Percentiles rank a stretch among this genome's conserved stretches.
These are phyloP conservation scores for Xylaria venustula DNA, from an alignment of 495 filamentous ascomycete genomes.

Conservation along the genomic window DNA sequence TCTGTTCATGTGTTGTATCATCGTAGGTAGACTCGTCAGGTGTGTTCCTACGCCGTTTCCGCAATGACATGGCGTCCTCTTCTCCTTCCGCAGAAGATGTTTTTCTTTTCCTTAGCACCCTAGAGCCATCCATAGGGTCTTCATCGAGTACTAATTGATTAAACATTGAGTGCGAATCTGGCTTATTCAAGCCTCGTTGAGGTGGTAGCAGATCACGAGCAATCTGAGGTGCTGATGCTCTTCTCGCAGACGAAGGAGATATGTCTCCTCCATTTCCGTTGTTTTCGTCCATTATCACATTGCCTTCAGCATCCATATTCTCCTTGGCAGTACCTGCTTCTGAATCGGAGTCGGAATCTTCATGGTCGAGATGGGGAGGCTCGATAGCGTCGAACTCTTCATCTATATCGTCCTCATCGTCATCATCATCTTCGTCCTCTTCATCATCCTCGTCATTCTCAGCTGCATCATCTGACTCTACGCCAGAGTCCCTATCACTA, in stretches of 20 bases:
- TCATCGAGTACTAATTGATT: slow-evolving; percentile 75
- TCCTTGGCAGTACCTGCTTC: slow-evolving; percentile 37
- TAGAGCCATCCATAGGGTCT: slow-evolving; percentile 81
- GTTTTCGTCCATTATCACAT: slow-evolving; percentile 30
- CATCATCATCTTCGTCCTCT: slow-evolving; percentile 56
- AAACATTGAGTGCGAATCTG: slow-evolving; percentile 85
- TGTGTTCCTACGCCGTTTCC: slow-evolving; percentile 45
- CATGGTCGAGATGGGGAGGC: slow-evolving; percentile 39
- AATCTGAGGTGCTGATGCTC: slow-evolving; percentile 52
- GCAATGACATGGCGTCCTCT: slow-evolving; percentile 40
- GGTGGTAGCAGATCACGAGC: slow-evolving; percentile 75
- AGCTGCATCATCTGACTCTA: slow-evolving; percentile 65
- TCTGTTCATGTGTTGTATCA: slow-evolving; percentile 26
- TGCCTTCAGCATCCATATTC: slow-evolving; percentile 29
- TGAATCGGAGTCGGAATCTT: slow-evolving; percentile 52
- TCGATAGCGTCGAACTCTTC: slow-evolving; percentile 74
- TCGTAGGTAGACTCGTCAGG: slow-evolving; percentile 31
- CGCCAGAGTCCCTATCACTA: slow-evolving; percentile 54
- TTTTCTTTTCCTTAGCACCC: slow-evolving; percentile 85
- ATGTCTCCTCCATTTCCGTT: slow-evolving; percentile 32
- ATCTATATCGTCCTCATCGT: slow-evolving; percentile 67
- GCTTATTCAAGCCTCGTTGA: slow-evolving; percentile 64
- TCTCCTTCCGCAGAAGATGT: slow-evolving; percentile 50
- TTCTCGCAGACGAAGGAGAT: slow-evolving; percentile 36
- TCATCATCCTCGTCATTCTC: slow-evolving; percentile 68